A percentile compares a stretch with the other conserved stretches of the same genome.
Conservation (phyloP, 23 red algal species). For the Cyanidium caldarium region DNA sequence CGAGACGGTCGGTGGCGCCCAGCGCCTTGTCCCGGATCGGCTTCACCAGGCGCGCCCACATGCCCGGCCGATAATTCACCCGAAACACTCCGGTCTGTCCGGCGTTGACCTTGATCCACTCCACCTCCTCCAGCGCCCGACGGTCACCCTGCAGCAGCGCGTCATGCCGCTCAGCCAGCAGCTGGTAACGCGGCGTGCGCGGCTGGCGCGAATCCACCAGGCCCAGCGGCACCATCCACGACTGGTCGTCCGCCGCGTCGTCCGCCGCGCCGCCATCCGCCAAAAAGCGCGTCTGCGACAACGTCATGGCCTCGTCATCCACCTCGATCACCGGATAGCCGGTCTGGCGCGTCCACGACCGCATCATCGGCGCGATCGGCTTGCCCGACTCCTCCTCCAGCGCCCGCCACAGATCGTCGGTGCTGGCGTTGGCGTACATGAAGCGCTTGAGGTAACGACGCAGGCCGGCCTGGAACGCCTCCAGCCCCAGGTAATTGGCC, state of each 20-base stretch:
- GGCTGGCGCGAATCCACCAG: background rate
- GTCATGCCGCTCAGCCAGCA: background rate
- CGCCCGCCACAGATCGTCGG: conserved; percentile 15
- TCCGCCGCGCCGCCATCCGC: background rate
- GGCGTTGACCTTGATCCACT: conserved; percentile 23
- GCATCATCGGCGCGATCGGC: conserved; percentile 14
- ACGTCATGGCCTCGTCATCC: background rate
- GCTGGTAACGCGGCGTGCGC: background rate
- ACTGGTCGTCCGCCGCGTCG: background rate
- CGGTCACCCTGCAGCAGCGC: background rate
- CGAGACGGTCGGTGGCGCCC: conserved; percentile 14
- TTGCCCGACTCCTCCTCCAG: conserved; percentile 23
- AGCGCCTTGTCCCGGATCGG: conserved; percentile 3
- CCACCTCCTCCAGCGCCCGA: background rate
- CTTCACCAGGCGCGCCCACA: conserved; percentile 7
- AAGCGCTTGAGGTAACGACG: conserved; percentile 13
- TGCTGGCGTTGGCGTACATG: conserved; percentile 14
- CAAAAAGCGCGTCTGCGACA: background rate
- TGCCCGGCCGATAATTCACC: conserved; percentile 10
- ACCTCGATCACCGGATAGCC: conserved; percentile 13
- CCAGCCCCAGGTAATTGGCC: conserved; percentile 15
- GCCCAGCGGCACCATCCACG: conserved; percentile 5
- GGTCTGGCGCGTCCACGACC: conserved; percentile 21
- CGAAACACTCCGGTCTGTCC: conserved; percentile 26
- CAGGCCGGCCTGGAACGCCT: conserved; percentile 10